Base-by-base conservation (phyloP, 2,329 filamentous ascomycete species). In the Fusarium beomiforme region DNA sequence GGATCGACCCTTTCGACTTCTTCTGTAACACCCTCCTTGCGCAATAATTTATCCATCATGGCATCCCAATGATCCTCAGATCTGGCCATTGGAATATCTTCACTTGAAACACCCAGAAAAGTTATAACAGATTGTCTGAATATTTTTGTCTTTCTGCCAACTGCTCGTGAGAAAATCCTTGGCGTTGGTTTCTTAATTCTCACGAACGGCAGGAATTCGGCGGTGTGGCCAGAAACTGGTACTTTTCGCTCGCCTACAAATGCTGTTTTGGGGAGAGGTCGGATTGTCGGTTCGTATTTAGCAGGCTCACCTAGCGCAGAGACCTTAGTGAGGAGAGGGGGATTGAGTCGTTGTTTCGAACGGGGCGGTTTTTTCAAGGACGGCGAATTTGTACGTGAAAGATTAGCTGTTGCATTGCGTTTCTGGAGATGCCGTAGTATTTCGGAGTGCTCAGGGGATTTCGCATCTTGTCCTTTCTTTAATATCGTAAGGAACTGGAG, bases 151-250 rank as follows among this genome's bases (percentile, higher is more conserved):
- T 88, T 88, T 53, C 87, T 81, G 13, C 84, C 81, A 4, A 95
- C 74, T 19, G 91, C 84, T 12, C 86, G 81, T n/a, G 85, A 87
- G 23, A 95, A 79, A n/a, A 80, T 79, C 1, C 78, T 76, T 4
- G 90, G 86, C 78, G 94, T 91, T 8, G 90, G 90, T 78, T 92
- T 92, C 68, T 83, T 85, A 46, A 91, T 80, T 37, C 92, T 88
- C 31, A 95, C 78, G 75, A 94, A 91, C 1, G 91, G 88, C 26
- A 90, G 79, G 29, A 84, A 85, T 42, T 85, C 83, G 5, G 89
- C 84, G 7, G 87, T 85, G 34, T 86, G 81, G 39, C 77, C 78
- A 2, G 93, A 76, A 2, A 81, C 81, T 2, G 92, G 92, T 5
- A 93, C 83, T 47, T 86, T 77, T 21, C 70, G 73, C 23, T 76